A percentile compares a stretch with the other conserved stretches of the same genome.
Evolutionary conservation across 306 rosid genomes (phyloP).

Genomic region (Vigna trinervia): DNA sequence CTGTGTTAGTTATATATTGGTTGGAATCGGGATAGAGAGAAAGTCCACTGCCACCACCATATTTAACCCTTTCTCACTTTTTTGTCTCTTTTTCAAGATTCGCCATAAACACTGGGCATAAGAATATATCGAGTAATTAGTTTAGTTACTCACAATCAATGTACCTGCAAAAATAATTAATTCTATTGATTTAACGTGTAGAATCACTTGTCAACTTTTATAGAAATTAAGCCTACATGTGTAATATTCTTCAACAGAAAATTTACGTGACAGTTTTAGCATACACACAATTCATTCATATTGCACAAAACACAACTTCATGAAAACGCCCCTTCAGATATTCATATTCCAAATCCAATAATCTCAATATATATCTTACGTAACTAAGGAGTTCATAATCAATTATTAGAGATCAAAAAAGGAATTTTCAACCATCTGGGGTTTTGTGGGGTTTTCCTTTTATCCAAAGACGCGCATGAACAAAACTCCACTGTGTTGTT

Average conservation of each 20-base stretch:
- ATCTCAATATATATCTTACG: neutral
- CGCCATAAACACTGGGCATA: conserved; percentile 51
- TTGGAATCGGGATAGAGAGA: conserved; percentile 45
- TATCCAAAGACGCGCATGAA: neutral
- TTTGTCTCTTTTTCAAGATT: conserved; percentile 53
- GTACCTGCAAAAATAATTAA: conserved; percentile 30
- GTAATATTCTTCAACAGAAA: conserved; percentile 17
- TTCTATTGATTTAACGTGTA: conserved; percentile 39
- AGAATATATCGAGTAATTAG: conserved; percentile 47
- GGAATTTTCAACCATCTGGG: neutral
- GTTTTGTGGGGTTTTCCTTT: too few species aligned
- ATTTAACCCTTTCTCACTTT: neutral
- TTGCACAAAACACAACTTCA: neutral
- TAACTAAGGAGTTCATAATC: too few species aligned
- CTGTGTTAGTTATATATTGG: conserved; percentile 14
- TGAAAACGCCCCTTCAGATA: too few species aligned
- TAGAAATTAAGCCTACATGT: neutral
- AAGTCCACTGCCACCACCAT: conserved; percentile 44
- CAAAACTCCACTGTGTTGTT: neutral
- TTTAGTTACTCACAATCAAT: conserved; percentile 40
- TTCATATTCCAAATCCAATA: neutral
- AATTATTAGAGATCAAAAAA: neutral
- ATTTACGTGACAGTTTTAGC: conserved; percentile 19
- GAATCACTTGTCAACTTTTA: conserved; percentile 36
- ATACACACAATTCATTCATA: neutral